A percentile compares a stretch with the other conserved stretches of the same genome.
Evolutionary conservation across 345 rosid genomes (phyloP).

Genomic region (Gossypium australe): DNA sequence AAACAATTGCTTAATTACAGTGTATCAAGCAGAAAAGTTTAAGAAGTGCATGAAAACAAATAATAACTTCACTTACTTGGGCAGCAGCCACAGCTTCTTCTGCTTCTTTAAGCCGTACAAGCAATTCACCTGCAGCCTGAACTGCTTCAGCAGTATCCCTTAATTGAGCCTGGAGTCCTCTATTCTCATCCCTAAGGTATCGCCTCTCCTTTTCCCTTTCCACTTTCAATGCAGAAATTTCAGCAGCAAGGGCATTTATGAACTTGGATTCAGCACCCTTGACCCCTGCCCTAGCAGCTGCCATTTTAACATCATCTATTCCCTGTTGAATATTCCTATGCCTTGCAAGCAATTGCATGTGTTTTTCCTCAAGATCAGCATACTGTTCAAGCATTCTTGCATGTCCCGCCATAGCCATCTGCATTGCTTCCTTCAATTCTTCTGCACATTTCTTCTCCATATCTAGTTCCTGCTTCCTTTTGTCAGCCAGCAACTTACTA

Average conservation of each 20-base stretch:
- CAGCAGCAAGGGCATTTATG: slow-evolving; percentile 88
- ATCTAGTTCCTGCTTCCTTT: slow-evolving; percentile 64
- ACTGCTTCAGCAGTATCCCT: slow-evolving; percentile 98
- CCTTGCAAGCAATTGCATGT: slow-evolving; percentile 84
- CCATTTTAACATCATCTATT: slow-evolving; percentile 86
- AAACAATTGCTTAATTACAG: background rate
- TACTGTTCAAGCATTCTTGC: slow-evolving; percentile 96
- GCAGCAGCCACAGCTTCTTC: slow-evolving; percentile 72
- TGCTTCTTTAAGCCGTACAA: slow-evolving; percentile 90
- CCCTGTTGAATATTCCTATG: slow-evolving; percentile 90
- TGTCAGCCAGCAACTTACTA: slow-evolving; percentile 50
- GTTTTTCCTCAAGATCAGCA: slow-evolving; percentile 93
- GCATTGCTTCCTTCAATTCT: slow-evolving; percentile 92
- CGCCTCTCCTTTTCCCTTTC: slow-evolving; percentile 83
- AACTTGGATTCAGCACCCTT: slow-evolving; percentile 89
- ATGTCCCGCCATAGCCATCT: slow-evolving; percentile 92
- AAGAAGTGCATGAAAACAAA: background rate
- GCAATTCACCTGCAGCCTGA: slow-evolving; percentile 94
- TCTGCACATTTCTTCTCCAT: slow-evolving; percentile 77
- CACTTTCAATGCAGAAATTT: slow-evolving; percentile 78
- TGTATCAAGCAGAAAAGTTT: background rate
- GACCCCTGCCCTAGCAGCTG: slow-evolving; percentile 89
- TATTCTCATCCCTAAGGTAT: slow-evolving; percentile 81
- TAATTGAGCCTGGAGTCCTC: slow-evolving; percentile 79
- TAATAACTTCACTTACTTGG: slow-evolving; percentile 40